phyloP scores from a whole-genome alignment of 805 yeast genomes.

The Sungouiella thailandica region DNA sequence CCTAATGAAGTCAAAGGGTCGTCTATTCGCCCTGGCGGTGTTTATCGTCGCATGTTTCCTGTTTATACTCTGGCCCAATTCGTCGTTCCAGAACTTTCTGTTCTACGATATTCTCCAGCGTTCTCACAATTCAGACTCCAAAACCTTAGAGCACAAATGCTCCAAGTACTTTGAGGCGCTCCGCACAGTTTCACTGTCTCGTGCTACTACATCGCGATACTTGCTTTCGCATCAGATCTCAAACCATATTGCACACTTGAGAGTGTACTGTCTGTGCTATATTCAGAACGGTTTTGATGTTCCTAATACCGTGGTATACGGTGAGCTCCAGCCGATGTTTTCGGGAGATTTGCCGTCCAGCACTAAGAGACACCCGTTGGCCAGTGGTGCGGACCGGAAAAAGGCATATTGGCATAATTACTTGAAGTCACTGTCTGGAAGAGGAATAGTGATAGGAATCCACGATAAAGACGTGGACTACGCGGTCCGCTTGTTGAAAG shows the following conservation, averaged over 20 bases:
- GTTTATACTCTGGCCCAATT: conserved; percentile 8
- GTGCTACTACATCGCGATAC: conserved; percentile 10
- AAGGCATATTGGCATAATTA: conserved; percentile 7
- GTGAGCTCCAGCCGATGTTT: conserved; percentile 14
- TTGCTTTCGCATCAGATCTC: conserved; percentile 8
- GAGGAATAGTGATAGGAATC: conserved; percentile 14
- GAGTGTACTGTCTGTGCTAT: conserved; percentile 9
- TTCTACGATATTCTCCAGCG: conserved; percentile 6
- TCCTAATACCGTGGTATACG: background rate
- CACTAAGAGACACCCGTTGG: conserved; percentile 4
- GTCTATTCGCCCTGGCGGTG: conserved; percentile 2
- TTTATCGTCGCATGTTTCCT: conserved; percentile 5
- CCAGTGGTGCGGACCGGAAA: conserved; percentile 1
- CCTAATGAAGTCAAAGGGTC: conserved; percentile 10
- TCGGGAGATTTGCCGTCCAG: conserved; percentile 7
- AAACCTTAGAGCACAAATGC: conserved; percentile 6
- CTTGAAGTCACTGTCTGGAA: conserved; percentile 4
- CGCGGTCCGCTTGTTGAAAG: conserved; percentile 10
- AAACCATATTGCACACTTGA: conserved; percentile 12
- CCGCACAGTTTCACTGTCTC: background rate
- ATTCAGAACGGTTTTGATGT: conserved; percentile 4
- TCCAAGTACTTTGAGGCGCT: conserved; percentile 8
- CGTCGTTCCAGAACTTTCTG: conserved; percentile 11
- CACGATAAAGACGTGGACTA: conserved; percentile 9
- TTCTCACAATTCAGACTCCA: conserved; percentile 2